phyloP scores from a whole-genome alignment of 2,329 filamentous ascomycete species.

The Scytalidium sp. region DNA sequence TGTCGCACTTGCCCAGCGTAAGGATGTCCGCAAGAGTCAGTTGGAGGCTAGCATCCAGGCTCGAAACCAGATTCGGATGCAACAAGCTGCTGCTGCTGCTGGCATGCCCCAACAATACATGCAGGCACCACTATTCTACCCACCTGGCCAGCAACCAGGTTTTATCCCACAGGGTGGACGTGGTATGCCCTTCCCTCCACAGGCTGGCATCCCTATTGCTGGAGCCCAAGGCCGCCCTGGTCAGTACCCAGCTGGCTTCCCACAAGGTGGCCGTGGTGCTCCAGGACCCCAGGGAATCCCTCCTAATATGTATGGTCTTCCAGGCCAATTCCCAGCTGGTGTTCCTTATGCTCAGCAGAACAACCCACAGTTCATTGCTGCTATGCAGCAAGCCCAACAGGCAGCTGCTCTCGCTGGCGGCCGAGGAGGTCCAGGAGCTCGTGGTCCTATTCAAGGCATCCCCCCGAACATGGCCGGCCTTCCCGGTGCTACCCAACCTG shows the following conservation, averaged over 20 bases:
- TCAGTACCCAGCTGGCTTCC: constrained; percentile 79
- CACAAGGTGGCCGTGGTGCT: constrained; percentile 82
- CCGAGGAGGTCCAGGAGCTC: constrained; percentile 39
- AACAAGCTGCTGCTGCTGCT: constrained; percentile 88
- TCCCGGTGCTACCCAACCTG: constrained; percentile 47
- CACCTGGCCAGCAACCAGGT: constrained; percentile 72
- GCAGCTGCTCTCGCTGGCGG: constrained; percentile 47
- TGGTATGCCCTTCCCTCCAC: constrained; percentile 62
- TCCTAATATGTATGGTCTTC: constrained; percentile 80
- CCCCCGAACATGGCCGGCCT: constrained; percentile 66
- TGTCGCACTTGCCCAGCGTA: constrained; percentile 96
- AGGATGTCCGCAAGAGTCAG: constrained; percentile 99
- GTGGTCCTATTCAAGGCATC: constrained; percentile 66
- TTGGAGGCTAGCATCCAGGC: constrained; percentile 99
- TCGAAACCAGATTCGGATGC: constrained; percentile 97
- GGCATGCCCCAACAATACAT: constrained; percentile 87
- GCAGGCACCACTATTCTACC: constrained; percentile 90
- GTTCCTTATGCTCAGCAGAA: constrained; percentile 77
- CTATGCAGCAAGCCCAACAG: constrained; percentile 75
- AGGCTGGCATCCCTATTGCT: constrained; percentile 63
- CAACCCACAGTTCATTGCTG: constrained; percentile 75
- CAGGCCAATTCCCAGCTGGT: constrained; percentile 75
- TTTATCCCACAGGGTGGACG: constrained; percentile 64
- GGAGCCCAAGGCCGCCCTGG: constrained; percentile 78
- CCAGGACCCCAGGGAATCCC: constrained; percentile 81